Base-by-base conservation (phyloP, 2,329 filamentous ascomycete genomes). In the Penicillium sp. region DNA sequence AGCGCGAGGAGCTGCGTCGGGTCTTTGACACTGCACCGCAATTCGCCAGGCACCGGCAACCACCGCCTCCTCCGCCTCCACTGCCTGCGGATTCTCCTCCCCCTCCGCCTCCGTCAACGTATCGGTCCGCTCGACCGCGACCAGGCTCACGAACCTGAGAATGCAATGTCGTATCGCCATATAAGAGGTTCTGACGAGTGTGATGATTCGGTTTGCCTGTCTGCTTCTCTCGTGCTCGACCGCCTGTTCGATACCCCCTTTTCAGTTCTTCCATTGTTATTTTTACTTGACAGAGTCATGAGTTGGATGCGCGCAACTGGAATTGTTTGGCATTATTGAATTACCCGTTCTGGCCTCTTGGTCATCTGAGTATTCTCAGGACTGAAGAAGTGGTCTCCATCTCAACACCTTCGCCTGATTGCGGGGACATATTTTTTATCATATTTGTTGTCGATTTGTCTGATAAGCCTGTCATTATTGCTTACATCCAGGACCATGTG, bases 1-100 rank as follows among this genome's bases (percentile, higher is more conserved):
- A 94, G 66, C 80, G 90, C 45, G 72, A 78, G 9, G 84, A 78
- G 54, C 71, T 90, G 7, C 71, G 73, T 44, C 69, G 73, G 33
- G 65, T 85, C 2, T 78, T 79, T 47, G 68, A 73, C 48, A 69
- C 66, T 3, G 57, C 70, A 32, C 51, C 59, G 27, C 59, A 65
- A 50, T 72, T 70, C 41, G 64, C 61, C 26, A 59, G 55, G 12
- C 61, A 66, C 44, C 62, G 57, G 29, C 52, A 61, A 9, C 59
- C 57, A 9, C 55, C 64, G 9, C 53, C 57, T 18, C 57, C 59
- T 7, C 53, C 58, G 8, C 45, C 43, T 6, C 43, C 43, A 24
- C 50, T 45, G 37, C 43, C 43, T 12, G 35, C 32, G 3, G 41
- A 43, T 25, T 53, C 54, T 18, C 50, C 59, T 18, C 59, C 57